Evolutionary conservation across 768 basidiomycete species (phyloP).

Genomic region (Fomitopsis serialis): DNA sequence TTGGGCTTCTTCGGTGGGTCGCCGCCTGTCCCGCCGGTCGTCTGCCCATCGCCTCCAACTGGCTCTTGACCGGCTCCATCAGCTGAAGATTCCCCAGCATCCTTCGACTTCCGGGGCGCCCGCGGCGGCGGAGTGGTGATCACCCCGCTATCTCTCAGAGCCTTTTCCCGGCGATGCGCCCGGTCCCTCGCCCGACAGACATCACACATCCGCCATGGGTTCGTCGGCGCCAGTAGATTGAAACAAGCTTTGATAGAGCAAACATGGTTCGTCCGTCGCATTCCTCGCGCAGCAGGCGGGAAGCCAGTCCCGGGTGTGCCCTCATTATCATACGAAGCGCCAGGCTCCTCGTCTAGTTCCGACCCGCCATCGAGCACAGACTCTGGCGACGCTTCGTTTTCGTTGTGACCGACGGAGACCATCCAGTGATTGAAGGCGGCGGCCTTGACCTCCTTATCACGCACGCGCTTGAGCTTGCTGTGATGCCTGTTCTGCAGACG

Average conservation of each 20-base stretch:
- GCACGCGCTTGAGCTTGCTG: conserved; percentile 43
- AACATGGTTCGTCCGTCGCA: conserved; percentile 28
- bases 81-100: conserved; percentile 3
- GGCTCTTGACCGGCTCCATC: conserved; percentile 4
- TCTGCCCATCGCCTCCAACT: not conserved
- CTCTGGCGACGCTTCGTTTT: not conserved
- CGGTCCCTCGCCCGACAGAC: conserved; percentile 35
- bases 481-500: conserved; percentile 51
- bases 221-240: conserved; percentile 37
- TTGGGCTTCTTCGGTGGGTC: conserved; percentile 4
- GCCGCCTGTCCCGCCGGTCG: not conserved
- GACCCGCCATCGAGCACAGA: not conserved
- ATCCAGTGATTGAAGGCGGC: conserved; percentile 18
- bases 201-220: conserved; percentile 47
- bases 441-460: conserved; percentile 44
- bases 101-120: conserved; percentile 2
- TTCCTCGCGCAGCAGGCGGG: conserved; percentile 26
- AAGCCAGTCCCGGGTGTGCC: conserved; percentile 9
- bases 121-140: conserved; percentile 4
- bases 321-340: not conserved
- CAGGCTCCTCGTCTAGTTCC: not conserved
- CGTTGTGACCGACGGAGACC: conserved; percentile 8
- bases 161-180: conserved; percentile 23
- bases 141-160: conserved; percentile 22
- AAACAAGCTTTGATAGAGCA: conserved; percentile 37